Conservation (phyloP, 2,329 filamentous ascomycete genomes). For the Amylocarpus encephaloides region DNA sequence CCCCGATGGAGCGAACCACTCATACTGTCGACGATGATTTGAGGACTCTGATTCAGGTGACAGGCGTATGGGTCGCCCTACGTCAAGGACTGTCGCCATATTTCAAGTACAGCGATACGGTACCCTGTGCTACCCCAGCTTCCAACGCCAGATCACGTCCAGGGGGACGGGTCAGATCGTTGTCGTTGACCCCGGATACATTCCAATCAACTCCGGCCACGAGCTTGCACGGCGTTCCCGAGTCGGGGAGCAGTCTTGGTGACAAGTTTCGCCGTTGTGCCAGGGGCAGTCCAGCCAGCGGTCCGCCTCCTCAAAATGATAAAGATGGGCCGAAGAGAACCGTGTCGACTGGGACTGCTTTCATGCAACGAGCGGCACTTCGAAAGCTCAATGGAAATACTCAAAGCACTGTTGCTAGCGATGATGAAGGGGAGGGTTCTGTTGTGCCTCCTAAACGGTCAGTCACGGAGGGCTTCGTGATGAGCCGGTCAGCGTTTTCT, state of each 20-base stretch:
- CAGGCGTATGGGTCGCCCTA: slow-evolving; percentile 46
- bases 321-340: slow-evolving; percentile 35
- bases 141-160: slow-evolving; percentile 8
- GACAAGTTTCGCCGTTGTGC: slow-evolving; percentile 20
- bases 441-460: slow-evolving; percentile 7
- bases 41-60: slow-evolving; percentile 44
- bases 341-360: slow-evolving; percentile 42
- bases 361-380: slow-evolving; percentile 34
- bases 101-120: slow-evolving; percentile 31
- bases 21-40: slow-evolving; percentile 39
- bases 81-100: slow-evolving; percentile 39
- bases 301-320: slow-evolving; percentile 15
- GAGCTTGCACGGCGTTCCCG: slow-evolving; percentile 20
- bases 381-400: slow-evolving; percentile 15
- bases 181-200: slow-evolving; percentile 25
- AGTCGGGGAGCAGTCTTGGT: slow-evolving; percentile 18
- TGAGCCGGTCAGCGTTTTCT: slow-evolving; percentile 1
- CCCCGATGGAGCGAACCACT: slow-evolving; percentile 29
- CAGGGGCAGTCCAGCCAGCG: slow-evolving; percentile 15
- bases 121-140: slow-evolving; percentile 11
- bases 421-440: slow-evolving; percentile 24
- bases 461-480: slow-evolving; percentile 6
- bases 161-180: slow-evolving; percentile 18
- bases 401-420: slow-evolving; percentile 23
- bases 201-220: slow-evolving; percentile 11